Evolutionary conservation across 768 basidiomycete species (phyloP).

Genomic region (Fistulinella prunicolor): DNA sequence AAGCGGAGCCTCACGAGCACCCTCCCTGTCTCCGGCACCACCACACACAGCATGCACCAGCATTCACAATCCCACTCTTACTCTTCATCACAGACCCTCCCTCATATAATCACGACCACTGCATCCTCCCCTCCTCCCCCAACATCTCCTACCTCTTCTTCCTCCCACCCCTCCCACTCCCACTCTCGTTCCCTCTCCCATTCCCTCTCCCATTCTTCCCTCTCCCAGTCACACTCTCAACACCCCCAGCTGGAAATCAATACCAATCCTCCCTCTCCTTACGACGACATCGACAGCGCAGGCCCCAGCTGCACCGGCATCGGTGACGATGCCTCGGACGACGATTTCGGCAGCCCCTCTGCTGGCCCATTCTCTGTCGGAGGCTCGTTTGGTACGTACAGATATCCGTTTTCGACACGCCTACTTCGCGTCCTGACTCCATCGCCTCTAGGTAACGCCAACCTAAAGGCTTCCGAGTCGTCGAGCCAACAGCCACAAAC

Average conservation of each 20-base stretch:
- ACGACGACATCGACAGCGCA: slow-evolving; percentile 60
- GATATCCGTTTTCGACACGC: neutral
- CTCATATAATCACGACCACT: slow-evolving; percentile 32
- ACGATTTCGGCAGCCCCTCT: slow-evolving; percentile 20
- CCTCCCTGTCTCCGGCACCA: slow-evolving; percentile 32
- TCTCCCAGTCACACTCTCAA: slow-evolving; percentile 18
- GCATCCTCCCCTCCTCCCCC: slow-evolving; percentile 29
- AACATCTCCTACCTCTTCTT: slow-evolving; percentile 23
- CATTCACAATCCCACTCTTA: slow-evolving; percentile 29
- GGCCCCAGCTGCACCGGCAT: slow-evolving; percentile 23
- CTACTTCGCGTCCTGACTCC: neutral
- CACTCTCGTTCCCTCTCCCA: slow-evolving; percentile 20
- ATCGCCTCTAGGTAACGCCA: slow-evolving; percentile 4
- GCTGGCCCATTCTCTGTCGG: slow-evolving; percentile 11
- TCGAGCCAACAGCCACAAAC: slow-evolving; percentile 43
- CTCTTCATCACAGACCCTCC: slow-evolving; percentile 18
- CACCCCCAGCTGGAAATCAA: slow-evolving; percentile 31
- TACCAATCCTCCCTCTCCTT: slow-evolving; percentile 31
- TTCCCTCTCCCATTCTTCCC: slow-evolving; percentile 22
- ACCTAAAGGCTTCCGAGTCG: slow-evolving; percentile 15
- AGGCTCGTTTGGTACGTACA: slow-evolving; percentile 12
- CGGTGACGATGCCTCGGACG: slow-evolving; percentile 26
- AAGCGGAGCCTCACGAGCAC: slow-evolving; percentile 62
- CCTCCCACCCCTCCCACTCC: slow-evolving; percentile 23
- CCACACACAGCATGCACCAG: slow-evolving; percentile 18